These are phyloP conservation scores for Lophiostoma macrostomum DNA, from an alignment of 495 filamentous ascomycete genomes.

Conservation along the genomic window DNA sequence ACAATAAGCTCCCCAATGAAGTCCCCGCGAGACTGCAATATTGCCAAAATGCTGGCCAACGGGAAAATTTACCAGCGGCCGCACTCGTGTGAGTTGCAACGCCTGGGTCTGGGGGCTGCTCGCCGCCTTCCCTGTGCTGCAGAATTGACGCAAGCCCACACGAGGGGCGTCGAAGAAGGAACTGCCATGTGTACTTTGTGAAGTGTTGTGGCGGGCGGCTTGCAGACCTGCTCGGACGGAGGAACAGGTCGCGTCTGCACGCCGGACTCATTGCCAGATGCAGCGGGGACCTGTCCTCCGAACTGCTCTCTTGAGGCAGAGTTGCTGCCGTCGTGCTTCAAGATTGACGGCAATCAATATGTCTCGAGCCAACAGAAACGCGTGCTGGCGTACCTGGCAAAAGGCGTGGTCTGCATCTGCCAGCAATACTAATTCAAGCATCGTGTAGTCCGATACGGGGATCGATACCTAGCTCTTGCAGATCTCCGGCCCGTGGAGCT, in stretches of 20 bases:
- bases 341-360: slow-evolving; percentile 28
- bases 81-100: slow-evolving; percentile 9
- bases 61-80: slow-evolving; percentile 14
- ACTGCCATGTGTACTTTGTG: slow-evolving; percentile 10
- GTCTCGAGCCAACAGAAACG: slow-evolving; percentile 12
- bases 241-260: no score
- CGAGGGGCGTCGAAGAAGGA: slow-evolving; percentile 3
- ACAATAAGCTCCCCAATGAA: slow-evolving; percentile 16
- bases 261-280: slow-evolving; percentile 22
- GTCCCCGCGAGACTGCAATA: neutral
- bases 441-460: slow-evolving; percentile 21
- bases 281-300: slow-evolving; percentile 13
- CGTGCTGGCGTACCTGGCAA: slow-evolving; percentile 21
- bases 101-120: slow-evolving; percentile 6
- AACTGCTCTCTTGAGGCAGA: slow-evolving; percentile 10
- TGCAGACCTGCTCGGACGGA: neutral
- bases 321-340: slow-evolving; percentile 13
- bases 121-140: neutral
- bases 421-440: slow-evolving; percentile 26
- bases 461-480: slow-evolving; percentile 21
- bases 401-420: slow-evolving; percentile 12
- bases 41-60: slow-evolving; percentile 27
- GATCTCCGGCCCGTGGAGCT: slow-evolving; percentile 20
- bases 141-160: slow-evolving; percentile 8
- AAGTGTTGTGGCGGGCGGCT: neutral